phyloP scores from a whole-genome alignment of 495 filamentous ascomycete genomes.

The Penicillium cataractarum region DNA sequence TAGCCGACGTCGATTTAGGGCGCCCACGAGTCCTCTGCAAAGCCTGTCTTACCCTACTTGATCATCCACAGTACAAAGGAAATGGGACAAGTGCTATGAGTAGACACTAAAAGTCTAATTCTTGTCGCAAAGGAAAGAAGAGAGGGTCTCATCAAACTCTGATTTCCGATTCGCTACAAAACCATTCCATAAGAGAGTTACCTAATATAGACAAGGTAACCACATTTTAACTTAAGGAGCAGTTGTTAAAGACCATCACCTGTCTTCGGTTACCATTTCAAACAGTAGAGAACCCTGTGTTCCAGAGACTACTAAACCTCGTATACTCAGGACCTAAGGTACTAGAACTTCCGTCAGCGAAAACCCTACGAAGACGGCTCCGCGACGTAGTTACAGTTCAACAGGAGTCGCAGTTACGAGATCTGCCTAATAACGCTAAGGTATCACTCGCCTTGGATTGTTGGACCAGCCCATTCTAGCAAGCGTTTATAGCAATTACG shows the following conservation, averaged over 20 bases:
- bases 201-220: background rate
- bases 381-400: background rate
- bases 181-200: background rate
- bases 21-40: conserved; percentile 2
- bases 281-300: conserved; percentile 14
- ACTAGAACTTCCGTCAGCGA: background rate
- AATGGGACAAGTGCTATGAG: conserved; percentile 5
- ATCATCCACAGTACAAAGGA: conserved; percentile 6
- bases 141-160: conserved; percentile 5
- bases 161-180: no score
- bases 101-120: conserved; percentile 9
- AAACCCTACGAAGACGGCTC: background rate
- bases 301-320: conserved; percentile 14
- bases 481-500: background rate
- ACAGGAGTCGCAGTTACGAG: background rate
- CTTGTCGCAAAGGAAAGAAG: conserved; percentile 5
- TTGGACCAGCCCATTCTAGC: conserved; percentile 2
- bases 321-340: background rate
- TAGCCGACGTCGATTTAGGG: no score
- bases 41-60: conserved; percentile 6
- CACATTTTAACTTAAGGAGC: background rate
- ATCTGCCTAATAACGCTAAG: background rate
- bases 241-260: conserved; percentile 11
- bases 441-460: background rate
- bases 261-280: conserved; percentile 12